These are phyloP conservation scores for Pisolithus thermaeus DNA, from an alignment of 1,284 basidiomycete genomes.

Conservation along the genomic window DNA sequence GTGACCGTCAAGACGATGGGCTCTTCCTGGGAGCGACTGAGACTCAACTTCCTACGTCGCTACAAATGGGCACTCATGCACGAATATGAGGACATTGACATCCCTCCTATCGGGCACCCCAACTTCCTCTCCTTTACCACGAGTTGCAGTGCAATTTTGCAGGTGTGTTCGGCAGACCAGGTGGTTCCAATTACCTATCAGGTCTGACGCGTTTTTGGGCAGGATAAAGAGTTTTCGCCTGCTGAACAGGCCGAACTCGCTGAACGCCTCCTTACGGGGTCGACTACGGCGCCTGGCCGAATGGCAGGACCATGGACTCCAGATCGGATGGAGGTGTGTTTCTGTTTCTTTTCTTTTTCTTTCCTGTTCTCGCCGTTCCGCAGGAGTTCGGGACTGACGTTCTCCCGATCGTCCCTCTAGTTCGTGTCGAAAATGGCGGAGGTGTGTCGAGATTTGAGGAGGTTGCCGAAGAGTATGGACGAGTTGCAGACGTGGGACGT, in stretches of 20 bases:
- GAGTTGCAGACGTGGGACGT: conserved; percentile 26
- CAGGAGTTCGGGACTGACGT: not conserved
- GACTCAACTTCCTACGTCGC: conserved; percentile 50
- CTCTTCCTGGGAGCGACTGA: conserved; percentile 31
- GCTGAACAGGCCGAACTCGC: conserved; percentile 37
- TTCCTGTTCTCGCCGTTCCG: not conserved
- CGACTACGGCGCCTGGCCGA: conserved; percentile 26
- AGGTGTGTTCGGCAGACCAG: conserved; percentile 21
- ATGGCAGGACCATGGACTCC: conserved; percentile 35
- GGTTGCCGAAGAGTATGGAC: conserved; percentile 25
- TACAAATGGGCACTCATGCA: conserved; percentile 71
- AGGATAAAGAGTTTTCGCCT: conserved; percentile 35
- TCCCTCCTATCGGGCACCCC: conserved; percentile 36
- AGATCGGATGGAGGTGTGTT: conserved; percentile 28
- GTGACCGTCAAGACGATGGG: conserved; percentile 31
- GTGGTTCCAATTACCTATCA: not conserved
- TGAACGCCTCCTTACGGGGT: conserved; percentile 27
- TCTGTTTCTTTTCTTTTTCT: too few relatives aligned
- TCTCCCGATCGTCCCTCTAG: conserved; percentile 12
- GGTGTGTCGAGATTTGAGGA: conserved; percentile 25
- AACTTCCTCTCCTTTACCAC: conserved; percentile 40
- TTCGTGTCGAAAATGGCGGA: conserved; percentile 22
- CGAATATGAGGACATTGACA: conserved; percentile 43
- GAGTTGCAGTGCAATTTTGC: conserved; percentile 30
- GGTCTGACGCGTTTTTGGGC: not conserved